Base-by-base conservation (phyloP, 768 basidiomycete species). In the Serendipita vermifera region DNA sequence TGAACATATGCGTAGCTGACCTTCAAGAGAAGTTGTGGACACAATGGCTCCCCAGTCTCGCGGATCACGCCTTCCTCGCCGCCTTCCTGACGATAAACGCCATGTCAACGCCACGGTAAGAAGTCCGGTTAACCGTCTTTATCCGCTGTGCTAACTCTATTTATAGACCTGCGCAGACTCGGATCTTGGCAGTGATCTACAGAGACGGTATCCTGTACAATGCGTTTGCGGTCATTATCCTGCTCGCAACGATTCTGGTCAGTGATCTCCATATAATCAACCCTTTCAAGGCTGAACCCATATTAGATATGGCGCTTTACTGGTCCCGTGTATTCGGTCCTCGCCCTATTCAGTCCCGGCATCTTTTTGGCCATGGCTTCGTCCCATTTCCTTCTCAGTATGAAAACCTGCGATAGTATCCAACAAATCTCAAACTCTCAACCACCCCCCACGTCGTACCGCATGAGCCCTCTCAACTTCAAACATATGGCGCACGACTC, bases 21-120 rank as follows among this genome's bases (percentile, higher is more conserved):
- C n/a, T 51, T 29, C n/a, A 15, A 5, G 9, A 22, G 9, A 51
- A 5, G 24, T 51, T 51, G 26, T 51, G 46, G 46, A 51, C 46
- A 15, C 46, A 22, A 51, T 51, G 46, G 46, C 26, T 51, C 46
- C 46, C 46, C 17, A 22, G 46, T 22, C 5, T 31, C 20, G 32
- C 46, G 22, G 46, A 51, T 9, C 46, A 51, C 17, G 46, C 24
- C 17, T 15, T 29, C 20, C 32, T 51, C 7, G 26, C 15, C 29
- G 46, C 17, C 15, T 51, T 51, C 17, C 29, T 51, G 22, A 51
- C 32, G 9, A n/a, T 51, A 13, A 51, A 51, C 29, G 46, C 46
- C 9, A 51, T 51, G 46, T 22, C 22, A 5, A 51, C 46, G 7
- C 46, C 46, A 11, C 17, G 46, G 46, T 51, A 51, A n/a, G 46